phyloP scores from a whole-genome alignment of 345 rosid species.

The Lepidium aucheri region DNA sequence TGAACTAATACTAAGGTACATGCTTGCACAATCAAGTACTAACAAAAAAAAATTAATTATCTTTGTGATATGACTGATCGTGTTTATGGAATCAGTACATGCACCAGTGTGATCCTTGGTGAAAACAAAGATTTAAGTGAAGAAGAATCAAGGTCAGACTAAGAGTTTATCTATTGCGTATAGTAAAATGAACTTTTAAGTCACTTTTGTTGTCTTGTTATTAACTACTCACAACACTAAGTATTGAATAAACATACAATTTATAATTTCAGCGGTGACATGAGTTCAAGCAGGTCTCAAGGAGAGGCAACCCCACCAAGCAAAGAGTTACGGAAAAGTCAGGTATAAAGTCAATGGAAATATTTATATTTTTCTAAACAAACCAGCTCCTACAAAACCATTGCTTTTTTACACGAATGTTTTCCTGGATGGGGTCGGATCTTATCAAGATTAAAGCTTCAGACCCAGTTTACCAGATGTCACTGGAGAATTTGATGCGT shows the following conservation, averaged over 20 bases:
- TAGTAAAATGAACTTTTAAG: neutral
- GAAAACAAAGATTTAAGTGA: conserved; percentile 59
- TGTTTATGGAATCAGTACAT: conserved; percentile 43
- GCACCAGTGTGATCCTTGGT: conserved; percentile 79
- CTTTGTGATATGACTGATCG: neutral
- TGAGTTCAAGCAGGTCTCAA: conserved; percentile 58
- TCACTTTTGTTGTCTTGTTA: neutral
- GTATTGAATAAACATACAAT: neutral
- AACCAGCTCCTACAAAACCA: neutral
- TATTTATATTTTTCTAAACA: no score
- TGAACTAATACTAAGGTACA: conserved; percentile 83
- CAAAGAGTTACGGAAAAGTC: conserved; percentile 75
- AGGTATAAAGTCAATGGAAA: conserved; percentile 34
- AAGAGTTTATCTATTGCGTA: neutral
- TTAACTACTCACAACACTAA: neutral
- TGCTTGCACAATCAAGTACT: neutral
- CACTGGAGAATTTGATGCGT: conserved; percentile 70
- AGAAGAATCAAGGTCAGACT: conserved; percentile 72
- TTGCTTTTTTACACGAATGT: neutral
- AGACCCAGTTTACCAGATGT: conserved; percentile 73
- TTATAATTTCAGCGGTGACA: conserved; percentile 50
- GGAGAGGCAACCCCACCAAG: conserved; percentile 55
- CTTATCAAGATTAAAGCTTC: conserved; percentile 54
- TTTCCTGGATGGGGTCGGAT: neutral
- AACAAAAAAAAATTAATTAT: neutral